A percentile compares a stretch with the other conserved stretches of the same genome.
Conservation (phyloP, 108 stramenopile genomes). For the Tribonema minus region DNA sequence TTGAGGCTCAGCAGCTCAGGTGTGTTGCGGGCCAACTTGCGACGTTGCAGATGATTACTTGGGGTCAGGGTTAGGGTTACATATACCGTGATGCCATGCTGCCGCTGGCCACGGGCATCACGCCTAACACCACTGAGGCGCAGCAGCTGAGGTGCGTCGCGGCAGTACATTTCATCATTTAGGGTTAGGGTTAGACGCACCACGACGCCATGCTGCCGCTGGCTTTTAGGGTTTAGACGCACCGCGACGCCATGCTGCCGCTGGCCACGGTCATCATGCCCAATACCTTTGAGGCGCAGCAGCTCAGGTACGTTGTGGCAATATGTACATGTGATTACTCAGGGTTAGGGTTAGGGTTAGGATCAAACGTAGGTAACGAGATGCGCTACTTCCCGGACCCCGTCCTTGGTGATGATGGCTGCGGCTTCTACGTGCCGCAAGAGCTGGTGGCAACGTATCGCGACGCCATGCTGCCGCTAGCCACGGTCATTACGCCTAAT, state of each 20-base stretch:
- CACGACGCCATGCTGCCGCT: conserved; percentile 56
- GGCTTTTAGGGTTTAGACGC: too few relatives aligned
- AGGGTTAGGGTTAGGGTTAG: too few relatives aligned
- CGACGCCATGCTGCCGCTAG: conserved; percentile 61
- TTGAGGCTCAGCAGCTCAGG: conserved; percentile 93
- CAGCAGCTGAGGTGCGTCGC: too few relatives aligned
- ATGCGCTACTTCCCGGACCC: too few relatives aligned
- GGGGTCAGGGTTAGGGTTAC: too few relatives aligned
- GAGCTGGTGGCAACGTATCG: conserved; percentile 61
- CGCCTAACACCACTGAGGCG: conserved; percentile 96
- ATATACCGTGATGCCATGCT: conserved; percentile 54
- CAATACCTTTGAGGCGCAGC: conserved; percentile 95
- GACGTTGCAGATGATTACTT: too few relatives aligned
- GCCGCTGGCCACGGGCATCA: conserved; percentile 80
- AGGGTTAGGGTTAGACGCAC: too few relatives aligned
- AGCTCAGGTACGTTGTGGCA: too few relatives aligned
- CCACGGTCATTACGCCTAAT: conserved; percentile 92
- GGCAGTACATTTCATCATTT: too few relatives aligned
- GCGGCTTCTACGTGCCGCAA: conserved; percentile 84
- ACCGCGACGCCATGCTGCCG: conserved; percentile 55
- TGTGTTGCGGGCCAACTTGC: too few relatives aligned
- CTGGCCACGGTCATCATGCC: conserved; percentile 89
- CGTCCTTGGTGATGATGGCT: conserved; percentile 71
- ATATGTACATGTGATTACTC: too few relatives aligned
- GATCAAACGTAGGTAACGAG: too few relatives aligned